A percentile compares a stretch with the other conserved stretches of the same genome.
Evolutionary conservation across 352 stramenopile genomes (phyloP).

Genomic region (Globisporangium irregulare): DNA sequence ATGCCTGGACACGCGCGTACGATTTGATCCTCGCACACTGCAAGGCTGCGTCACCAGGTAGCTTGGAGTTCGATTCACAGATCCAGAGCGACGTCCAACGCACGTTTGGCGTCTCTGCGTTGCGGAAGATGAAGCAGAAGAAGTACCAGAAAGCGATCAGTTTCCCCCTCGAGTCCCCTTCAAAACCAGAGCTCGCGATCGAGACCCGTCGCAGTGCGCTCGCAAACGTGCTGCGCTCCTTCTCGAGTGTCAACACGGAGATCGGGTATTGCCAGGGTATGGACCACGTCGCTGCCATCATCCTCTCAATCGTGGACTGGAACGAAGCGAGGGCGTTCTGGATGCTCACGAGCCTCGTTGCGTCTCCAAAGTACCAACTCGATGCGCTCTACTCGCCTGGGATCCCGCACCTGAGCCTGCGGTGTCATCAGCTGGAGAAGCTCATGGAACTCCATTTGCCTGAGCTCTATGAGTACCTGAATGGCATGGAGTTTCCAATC

Average conservation of each 20-base stretch:
- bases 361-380: conserved; percentile 54
- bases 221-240: conserved; percentile 57
- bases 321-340: conserved; percentile 67
- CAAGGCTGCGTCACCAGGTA: conserved; percentile 18
- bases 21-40: conserved; percentile 49
- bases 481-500: conserved; percentile 60
- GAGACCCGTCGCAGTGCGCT: conserved; percentile 40
- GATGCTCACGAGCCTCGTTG: conserved; percentile 57
- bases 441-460: conserved; percentile 43
- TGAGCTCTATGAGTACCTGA: conserved; percentile 41
- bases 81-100: conserved; percentile 65
- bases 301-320: conserved; percentile 67
- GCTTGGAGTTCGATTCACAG: conserved; percentile 58
- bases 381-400: conserved; percentile 56
- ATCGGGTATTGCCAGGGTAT: conserved; percentile 79
- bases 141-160: conserved; percentile 16
- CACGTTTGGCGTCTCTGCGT: conserved; percentile 61
- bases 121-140: conserved; percentile 33
- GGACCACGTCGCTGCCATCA: conserved; percentile 60
- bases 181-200: conserved; percentile 15
- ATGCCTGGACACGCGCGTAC: conserved; percentile 35
- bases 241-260: conserved; percentile 63
- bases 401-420: conserved; percentile 55
- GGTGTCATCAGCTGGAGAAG: conserved; percentile 67
- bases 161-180: not conserved